Evolutionary conservation across 2,329 filamentous ascomycete species (phyloP), one percentile per base, ranked within the genome.

Genomic region (Exutisphaerella laricina): DNA sequence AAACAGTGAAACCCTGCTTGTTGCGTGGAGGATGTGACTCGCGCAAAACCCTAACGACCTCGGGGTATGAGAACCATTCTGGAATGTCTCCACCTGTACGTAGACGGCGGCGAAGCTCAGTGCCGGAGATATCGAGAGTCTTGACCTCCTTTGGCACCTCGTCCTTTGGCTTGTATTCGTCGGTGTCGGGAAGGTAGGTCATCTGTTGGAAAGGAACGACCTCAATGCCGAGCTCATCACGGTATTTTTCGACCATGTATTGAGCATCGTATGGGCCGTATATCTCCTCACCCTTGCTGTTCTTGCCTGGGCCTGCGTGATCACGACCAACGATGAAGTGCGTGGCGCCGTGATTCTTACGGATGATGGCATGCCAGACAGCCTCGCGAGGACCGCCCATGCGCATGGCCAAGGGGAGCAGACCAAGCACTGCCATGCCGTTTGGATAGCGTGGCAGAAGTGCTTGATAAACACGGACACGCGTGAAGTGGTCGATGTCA

Each of bases 141-240:
- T 87, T 86, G 61, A 84, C 77, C 54, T 87, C 88, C 62, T 81
- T 73, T 58, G 83, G 74, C 50, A 98, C 90, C 73, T 96, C 79
- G 70, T 98, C 87, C 68, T 88, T 80, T 44, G 92, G 92, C 59
- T 80, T 81, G 77, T 98, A 98, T 77, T 97, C 92, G 68, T 98
- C 92, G 64, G 80, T 83, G 71, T 97, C 92, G 57, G 92, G 92
- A 46, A 97, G 84, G 73, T 97, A 98, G 52, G 94, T 97, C 84
- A 98, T 95, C 80, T 94, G 88, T 75, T 97, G 90, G 84, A 98
- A 98, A 57, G 92, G 88, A 54, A 98, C 92, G 63, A 98, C 92
- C 74, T 96, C 88, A 64, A 98, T 98, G 60, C 90, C 92, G 50
- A 98, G 85, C 78, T 98, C 92, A 55, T 88, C 81, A 64, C 82